Evolutionary conservation across 202 grass and related monocot species (phyloP), one percentile per base, ranked within the genome.

Genomic region (Dendrocalamus latiflorus): DNA sequence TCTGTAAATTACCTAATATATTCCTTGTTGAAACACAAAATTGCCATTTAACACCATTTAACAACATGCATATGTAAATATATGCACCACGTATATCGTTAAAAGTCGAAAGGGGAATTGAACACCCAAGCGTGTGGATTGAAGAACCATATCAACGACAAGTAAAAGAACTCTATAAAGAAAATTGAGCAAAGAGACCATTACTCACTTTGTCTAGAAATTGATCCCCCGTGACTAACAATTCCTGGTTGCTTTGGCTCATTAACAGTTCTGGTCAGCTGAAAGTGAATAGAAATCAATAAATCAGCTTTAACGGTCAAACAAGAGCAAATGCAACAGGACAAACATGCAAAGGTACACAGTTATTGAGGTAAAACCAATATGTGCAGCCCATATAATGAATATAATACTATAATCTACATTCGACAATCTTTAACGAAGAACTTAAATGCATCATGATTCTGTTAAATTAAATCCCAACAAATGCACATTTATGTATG

Each of bases 131-230:
- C 58, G 81, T 8, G 33, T n/a, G 38, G 58, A 45, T 53, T 65
- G 28, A 84, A 56, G 8, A 74, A 84, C 55, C 48, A 67, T 66
- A 72, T 45, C 10, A 61, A 15, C 0, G 24, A 15, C 5, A 30
- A 49, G 61, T 48, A 72, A 78, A 65, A 26, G 28, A 22, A 74
- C 66, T 39, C 9, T 9, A 65, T 30, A 30, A 75, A 80, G 11
- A 28, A n/a, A 80, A 76, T 28, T 13, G 9, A 77, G 38, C 18
- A 17, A 88, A 59, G 6, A 59, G 28, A 63, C 4, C 30, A 42
- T 39, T 74, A 81, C 77, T 81, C 57, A 86, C 84, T 74, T 86
- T 86, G 78, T 68, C 83, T 86, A 60, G 84, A 81, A 75, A 86
- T 18, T 33, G 88, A 82, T 67, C 78, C 65, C 43, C 88, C 26